Conservation (phyloP, 495 filamentous ascomycete genomes). For the Aspergillus biplanus region DNA sequence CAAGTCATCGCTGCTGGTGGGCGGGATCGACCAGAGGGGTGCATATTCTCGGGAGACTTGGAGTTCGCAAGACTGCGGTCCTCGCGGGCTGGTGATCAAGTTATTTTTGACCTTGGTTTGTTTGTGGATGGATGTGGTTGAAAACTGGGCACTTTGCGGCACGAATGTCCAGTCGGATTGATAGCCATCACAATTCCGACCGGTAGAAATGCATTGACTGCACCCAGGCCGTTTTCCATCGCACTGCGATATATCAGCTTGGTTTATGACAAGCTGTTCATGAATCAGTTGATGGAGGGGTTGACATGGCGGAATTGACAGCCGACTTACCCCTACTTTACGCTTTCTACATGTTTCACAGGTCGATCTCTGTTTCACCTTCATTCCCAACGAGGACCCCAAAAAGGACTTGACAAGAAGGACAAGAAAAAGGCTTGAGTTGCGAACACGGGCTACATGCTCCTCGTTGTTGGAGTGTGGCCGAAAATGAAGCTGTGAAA, state of each 20-base stretch:
- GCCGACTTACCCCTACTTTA: constrained; percentile 28
- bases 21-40: background rate
- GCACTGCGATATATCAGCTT: constrained; percentile 22
- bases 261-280: no score
- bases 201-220: constrained; percentile 27
- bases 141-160: background rate
- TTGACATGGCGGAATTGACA: no score
- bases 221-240: constrained; percentile 32
- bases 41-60: background rate
- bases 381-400: constrained; percentile 21
- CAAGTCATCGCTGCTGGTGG: background rate
- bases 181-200: constrained; percentile 27
- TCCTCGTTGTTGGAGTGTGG: no score
- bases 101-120: background rate
- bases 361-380: constrained; percentile 27
- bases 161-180: constrained; percentile 28
- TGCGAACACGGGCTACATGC: no score
- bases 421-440: no score
- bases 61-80: background rate
- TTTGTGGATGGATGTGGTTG: background rate
- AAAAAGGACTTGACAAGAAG: no score
- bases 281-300: no score
- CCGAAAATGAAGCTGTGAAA: no score
- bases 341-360: constrained; percentile 31
- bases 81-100: background rate